phyloP scores from a whole-genome alignment of 1,284 basidiomycete genomes.

The Laetiporus sulphureus region DNA sequence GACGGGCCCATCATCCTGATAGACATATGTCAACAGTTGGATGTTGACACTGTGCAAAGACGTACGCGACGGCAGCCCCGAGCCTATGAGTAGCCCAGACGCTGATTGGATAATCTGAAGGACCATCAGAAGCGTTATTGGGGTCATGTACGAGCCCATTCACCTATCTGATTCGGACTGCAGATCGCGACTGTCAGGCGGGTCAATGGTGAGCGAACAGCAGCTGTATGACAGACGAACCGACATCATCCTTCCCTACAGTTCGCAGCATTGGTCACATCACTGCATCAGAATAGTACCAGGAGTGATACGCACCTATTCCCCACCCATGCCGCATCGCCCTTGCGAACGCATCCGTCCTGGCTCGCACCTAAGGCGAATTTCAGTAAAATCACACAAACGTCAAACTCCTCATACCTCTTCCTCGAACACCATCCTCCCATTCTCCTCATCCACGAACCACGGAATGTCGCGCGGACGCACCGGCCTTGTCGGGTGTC shows the following conservation, averaged over 20 bases:
- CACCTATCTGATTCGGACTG: constrained; percentile 21
- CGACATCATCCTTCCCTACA: constrained; percentile 17
- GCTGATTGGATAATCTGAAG: constrained; percentile 9
- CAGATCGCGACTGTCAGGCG: constrained; percentile 16
- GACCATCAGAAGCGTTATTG: not conserved
- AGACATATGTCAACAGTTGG: not conserved
- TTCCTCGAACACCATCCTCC: not conserved
- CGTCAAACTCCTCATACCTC: constrained; percentile 1
- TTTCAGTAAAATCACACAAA: not conserved
- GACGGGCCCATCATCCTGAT: constrained; percentile 52
- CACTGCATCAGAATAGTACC: not conserved
- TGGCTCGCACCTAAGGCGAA: not conserved
- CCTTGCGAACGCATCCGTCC: not conserved
- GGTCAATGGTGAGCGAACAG: not conserved
- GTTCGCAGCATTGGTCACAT: not conserved
- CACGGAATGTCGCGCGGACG: not conserved
- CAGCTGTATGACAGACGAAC: constrained; percentile 7
- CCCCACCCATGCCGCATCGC: not conserved
- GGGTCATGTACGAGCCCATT: not conserved
- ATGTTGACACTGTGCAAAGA: not conserved
- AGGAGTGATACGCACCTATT: not conserved
- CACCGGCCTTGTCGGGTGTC: not conserved
- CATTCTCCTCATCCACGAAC: constrained; percentile 3
- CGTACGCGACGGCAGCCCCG: constrained; percentile 60
- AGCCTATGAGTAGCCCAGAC: constrained; percentile 55